A percentile compares a stretch with the other conserved stretches of the same genome.
Conservation (phyloP, 169 alveolate genomes). For the Hepatocystis sp. region DNA sequence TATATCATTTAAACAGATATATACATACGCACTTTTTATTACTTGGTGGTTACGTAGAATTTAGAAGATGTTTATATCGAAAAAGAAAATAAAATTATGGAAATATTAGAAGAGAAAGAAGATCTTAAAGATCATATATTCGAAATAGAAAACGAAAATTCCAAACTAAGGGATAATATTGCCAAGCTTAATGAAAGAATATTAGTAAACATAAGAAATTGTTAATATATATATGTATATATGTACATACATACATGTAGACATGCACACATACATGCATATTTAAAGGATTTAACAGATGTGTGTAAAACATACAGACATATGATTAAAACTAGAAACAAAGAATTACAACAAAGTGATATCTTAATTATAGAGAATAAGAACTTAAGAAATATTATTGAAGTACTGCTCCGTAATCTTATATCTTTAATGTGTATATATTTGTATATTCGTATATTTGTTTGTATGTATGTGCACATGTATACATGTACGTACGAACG, state of each 20-base stretch:
- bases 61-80: slow-evolving; percentile 50
- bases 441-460: no score
- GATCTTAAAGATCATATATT: slow-evolving; percentile 18
- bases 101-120: slow-evolving; percentile 39
- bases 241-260: no score
- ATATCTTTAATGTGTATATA: no score
- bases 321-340: slow-evolving; percentile 56
- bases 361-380: slow-evolving; percentile 39
- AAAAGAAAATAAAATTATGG: slow-evolving; percentile 47
- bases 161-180: slow-evolving; percentile 36
- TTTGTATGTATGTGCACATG: no score
- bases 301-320: slow-evolving; percentile 37
- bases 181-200: slow-evolving; percentile 54
- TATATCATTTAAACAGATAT: background rate
- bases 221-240: no score
- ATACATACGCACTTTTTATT: background rate
- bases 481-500: no score
- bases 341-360: slow-evolving; percentile 38
- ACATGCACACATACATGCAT: background rate
- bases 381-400: slow-evolving; percentile 33
- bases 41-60: slow-evolving; percentile 12
- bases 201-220: slow-evolving; percentile 20
- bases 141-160: slow-evolving; percentile 40
- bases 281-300: slow-evolving; percentile 42
- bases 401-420: slow-evolving; percentile 31